A percentile compares a stretch with the other conserved stretches of the same genome.
Conservation (phyloP, 106 monocot species). For the Apostasia ramifera region DNA sequence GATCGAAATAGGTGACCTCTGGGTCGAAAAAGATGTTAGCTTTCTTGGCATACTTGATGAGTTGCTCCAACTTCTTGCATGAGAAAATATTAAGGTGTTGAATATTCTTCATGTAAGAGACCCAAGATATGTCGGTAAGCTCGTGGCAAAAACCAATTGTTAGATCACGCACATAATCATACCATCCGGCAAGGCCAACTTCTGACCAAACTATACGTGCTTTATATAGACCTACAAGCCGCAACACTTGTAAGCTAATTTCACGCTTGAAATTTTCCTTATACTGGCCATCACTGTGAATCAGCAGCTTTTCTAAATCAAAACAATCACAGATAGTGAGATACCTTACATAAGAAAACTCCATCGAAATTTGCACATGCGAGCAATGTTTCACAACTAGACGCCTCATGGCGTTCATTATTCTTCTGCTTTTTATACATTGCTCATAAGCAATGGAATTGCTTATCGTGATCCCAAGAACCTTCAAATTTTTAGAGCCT, state of each 20-base stretch:
- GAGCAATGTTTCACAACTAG: conserved; percentile 16
- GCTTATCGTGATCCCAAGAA: conserved; percentile 4
- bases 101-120: conserved; percentile 3
- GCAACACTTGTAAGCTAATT: background rate
- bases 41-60: background rate
- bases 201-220: background rate
- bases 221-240: conserved; percentile 1
- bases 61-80: conserved; percentile 7
- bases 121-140: conserved; percentile 20
- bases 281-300: background rate
- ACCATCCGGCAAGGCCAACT: background rate
- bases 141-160: conserved; percentile 16
- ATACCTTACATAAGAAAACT: background rate
- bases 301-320: background rate
- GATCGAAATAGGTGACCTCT: background rate
- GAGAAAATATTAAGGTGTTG: conserved; percentile 4
- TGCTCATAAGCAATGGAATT: background rate
- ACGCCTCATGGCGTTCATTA: background rate
- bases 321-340: background rate
- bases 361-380: conserved; percentile 5
- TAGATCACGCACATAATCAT: conserved; percentile 8
- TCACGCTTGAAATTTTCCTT: background rate
- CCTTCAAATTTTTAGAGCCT: background rate
- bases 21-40: background rate
- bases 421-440: background rate